These are phyloP conservation scores for Chytriomyces confervae DNA, from an alignment of 192 early-diverging fungal species.

Conservation along the genomic window DNA sequence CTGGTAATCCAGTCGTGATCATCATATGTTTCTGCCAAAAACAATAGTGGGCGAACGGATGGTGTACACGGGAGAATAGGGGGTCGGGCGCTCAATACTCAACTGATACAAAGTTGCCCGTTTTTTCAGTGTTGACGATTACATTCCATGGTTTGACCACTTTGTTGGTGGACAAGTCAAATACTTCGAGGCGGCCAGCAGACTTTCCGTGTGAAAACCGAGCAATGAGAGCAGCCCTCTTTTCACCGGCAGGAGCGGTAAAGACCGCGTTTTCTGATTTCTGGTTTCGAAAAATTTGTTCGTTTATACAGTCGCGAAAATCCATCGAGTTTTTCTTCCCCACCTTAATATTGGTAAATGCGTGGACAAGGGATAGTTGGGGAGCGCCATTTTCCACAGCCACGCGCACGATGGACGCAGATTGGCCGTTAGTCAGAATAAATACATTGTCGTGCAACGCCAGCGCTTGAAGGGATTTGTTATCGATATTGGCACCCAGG, in stretches of 20 bases:
- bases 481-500: not conserved
- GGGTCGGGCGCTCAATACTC: not conserved
- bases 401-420: not conserved
- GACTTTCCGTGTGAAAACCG: conserved; percentile 24
- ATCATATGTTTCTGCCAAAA: no score
- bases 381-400: not conserved
- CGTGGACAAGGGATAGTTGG: not conserved
- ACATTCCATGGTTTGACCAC: not conserved
- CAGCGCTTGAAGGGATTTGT: not conserved
- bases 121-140: conserved; percentile 28
- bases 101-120: conserved; percentile 22
- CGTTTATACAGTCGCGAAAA: not conserved
- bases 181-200: not conserved
- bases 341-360: not conserved
- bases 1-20: no score
- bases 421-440: not conserved
- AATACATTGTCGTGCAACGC: not conserved
- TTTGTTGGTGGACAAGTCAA: not conserved
- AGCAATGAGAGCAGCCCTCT: not conserved
- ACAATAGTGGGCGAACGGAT: no score
- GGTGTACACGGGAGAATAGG: no score
- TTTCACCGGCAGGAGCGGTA: conserved; percentile 39
- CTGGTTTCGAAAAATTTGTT: not conserved
- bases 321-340: no score
- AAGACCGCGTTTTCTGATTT: conserved; percentile 24